phyloP scores from a whole-genome alignment of 1,284 basidiomycete genomes.

The Leccinum griseonigrum region DNA sequence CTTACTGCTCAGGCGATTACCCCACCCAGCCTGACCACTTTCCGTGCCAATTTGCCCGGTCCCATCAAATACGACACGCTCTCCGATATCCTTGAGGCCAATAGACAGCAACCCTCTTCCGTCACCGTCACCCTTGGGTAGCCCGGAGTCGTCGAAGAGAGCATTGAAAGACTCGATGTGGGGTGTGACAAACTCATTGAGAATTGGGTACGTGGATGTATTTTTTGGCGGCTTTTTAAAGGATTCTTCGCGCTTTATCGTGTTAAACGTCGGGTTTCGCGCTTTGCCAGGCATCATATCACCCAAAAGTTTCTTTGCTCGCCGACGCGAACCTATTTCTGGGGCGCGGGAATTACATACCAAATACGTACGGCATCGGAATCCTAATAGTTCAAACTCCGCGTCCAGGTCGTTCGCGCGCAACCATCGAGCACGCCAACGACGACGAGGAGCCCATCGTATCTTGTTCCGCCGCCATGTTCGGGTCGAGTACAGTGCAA shows the following conservation, averaged over 20 bases:
- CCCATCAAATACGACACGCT: constrained; percentile 93
- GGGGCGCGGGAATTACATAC: constrained; percentile 17
- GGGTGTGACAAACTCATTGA: constrained; percentile 92
- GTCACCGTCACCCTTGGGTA: constrained; percentile 70
- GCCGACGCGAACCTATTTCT: constrained; percentile 9
- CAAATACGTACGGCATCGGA: constrained; percentile 22
- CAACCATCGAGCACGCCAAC: constrained; percentile 15
- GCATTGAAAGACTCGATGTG: constrained; percentile 98
- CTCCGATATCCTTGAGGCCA: constrained; percentile 82
- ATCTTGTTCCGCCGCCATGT: constrained; percentile 46
- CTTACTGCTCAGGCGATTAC: constrained; percentile 81
- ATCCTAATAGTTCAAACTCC: constrained; percentile 13
- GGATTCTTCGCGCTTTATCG: constrained; percentile 77
- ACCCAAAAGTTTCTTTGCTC: neutral
- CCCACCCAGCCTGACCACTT: constrained; percentile 62
- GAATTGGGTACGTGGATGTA: constrained; percentile 73
- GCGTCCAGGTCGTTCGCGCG: constrained; percentile 19
- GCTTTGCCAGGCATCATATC: constrained; percentile 37
- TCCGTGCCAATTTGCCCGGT: constrained; percentile 51
- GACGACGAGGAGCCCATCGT: constrained; percentile 25
- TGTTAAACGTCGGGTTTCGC: constrained; percentile 69
- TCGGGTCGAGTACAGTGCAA: constrained; percentile 46
- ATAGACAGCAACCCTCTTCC: constrained; percentile 81
- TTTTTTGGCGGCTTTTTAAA: constrained; percentile 79
- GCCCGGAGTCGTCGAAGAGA: constrained; percentile 83